These are phyloP conservation scores for Trichosporon inkin DNA, from an alignment of 1,284 basidiomycete genomes.

Conservation along the genomic window DNA sequence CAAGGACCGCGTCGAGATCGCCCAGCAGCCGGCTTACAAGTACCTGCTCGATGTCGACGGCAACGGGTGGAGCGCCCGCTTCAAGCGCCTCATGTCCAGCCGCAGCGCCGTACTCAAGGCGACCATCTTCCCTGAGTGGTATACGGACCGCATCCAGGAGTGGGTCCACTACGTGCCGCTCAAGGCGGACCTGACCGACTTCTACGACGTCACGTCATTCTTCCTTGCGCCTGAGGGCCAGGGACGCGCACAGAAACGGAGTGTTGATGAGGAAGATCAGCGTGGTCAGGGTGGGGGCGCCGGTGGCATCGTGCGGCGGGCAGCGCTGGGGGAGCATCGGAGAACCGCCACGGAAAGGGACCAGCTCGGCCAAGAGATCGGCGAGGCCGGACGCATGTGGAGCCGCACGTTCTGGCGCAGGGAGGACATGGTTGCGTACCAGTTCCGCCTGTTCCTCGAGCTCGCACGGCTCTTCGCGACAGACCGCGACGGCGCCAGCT, in stretches of 20 bases:
- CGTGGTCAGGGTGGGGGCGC: conserved; percentile 10
- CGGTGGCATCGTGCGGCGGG: no score
- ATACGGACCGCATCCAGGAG: conserved; percentile 50
- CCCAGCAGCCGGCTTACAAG: conserved; percentile 53
- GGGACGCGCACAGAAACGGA: conserved; percentile 50
- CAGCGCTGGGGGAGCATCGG: conserved; percentile 10
- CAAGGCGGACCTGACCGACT: conserved; percentile 53
- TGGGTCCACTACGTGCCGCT: conserved; percentile 54
- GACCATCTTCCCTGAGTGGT: conserved; percentile 53
- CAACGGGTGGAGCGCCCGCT: conserved; percentile 50
- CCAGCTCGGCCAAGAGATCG: conserved; percentile 58
- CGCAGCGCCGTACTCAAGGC: conserved; percentile 51
- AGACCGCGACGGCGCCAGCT: conserved; percentile 27
- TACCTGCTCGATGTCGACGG: conserved; percentile 45
- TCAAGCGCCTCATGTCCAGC: conserved; percentile 49
- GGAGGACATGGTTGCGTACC: conserved; percentile 63
- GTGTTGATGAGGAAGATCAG: neutral
- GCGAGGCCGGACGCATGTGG: conserved; percentile 58
- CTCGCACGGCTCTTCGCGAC: conserved; percentile 29
- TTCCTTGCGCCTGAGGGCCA: conserved; percentile 57
- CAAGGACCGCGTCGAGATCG: conserved; percentile 50
- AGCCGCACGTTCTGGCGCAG: conserved; percentile 60
- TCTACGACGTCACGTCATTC: conserved; percentile 56
- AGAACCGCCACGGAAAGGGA: conserved; percentile 52
- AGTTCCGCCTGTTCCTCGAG: conserved; percentile 53